Base-by-base conservation (phyloP, 2,329 filamentous ascomycete genomes). In the Parascedosporium putredinis region DNA sequence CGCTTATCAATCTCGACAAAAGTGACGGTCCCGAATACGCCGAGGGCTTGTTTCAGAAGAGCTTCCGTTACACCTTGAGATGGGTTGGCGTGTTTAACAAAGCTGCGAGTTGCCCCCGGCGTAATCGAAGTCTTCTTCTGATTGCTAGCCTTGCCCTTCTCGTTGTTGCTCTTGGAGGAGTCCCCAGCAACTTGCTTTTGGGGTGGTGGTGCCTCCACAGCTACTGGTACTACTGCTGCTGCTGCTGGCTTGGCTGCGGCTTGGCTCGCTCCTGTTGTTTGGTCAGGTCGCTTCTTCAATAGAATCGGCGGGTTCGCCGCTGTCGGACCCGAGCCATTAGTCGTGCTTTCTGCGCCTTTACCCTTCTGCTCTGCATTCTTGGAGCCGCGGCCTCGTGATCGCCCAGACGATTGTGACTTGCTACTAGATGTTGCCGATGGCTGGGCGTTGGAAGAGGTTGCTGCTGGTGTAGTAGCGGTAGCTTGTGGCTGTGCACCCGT, bases 1-100 rank as follows among this genome's bases (percentile, higher is more conserved):
- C 90, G 86, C 64, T 89, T 90, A 62, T 97, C 91, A 49, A 97
- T 91, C 58, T 96, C 91, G 16, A 95, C 87, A 55, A 81, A 84
- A 1, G 79, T 79, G 43, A 96, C 78, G 1, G 77, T 65, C 2
- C 91, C 91, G 57, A 88, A 95, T 0, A 69, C 66, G 42, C 82
- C 75, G 61, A 97, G 80, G 1, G 86, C 82, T 56, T 84, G 77
- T 58, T 84, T 82, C 2, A 97, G 78, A 0, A 89, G 67, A 0
- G 83, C 70, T 60, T 96, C 91, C 0, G 88, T 96, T 44, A 96
- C 86, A 12, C 91, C 91, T 62, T 96, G 91, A 0, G 89, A 93
- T 9, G 88, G 81, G 61, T 94, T 95, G 47, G 84, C 85, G 58
- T 89, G 84, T 64, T 90, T 90, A 53, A 90, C 71, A 60, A 90